Evolutionary conservation across 768 basidiomycete species (phyloP).

Genomic region (Kwoniella pini): DNA sequence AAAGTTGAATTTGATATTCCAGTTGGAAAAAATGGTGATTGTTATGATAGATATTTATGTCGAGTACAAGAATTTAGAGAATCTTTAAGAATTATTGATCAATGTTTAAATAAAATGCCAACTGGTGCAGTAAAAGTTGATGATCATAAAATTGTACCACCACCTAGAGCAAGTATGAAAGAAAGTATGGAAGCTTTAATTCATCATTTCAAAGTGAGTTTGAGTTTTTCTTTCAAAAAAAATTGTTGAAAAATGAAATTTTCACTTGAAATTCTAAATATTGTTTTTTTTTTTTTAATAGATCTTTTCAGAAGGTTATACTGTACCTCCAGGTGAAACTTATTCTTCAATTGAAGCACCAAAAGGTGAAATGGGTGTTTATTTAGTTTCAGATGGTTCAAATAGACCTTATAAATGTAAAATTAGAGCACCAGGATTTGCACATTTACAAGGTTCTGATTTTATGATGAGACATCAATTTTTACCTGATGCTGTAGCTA

Average conservation of each 20-base stretch:
- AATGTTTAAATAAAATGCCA: slow-evolving; percentile 98
- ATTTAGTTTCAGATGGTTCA: slow-evolving; percentile 93
- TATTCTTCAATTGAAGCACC: slow-evolving; percentile 98
- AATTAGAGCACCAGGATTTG: slow-evolving; percentile 95
- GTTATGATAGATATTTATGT: slow-evolving; percentile 96
- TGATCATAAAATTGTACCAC: slow-evolving; percentile 95
- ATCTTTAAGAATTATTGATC: slow-evolving; percentile 78
- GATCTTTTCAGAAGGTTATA: slow-evolving; percentile 96
- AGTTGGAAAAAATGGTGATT: slow-evolving; percentile 95
- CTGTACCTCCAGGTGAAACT: slow-evolving; percentile 85
- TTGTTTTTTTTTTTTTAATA: slow-evolving; percentile 46
- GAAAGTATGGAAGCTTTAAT: slow-evolving; percentile 98
- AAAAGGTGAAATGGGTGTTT: slow-evolving; percentile 98
- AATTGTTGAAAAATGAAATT: too few species aligned
- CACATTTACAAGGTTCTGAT: slow-evolving; percentile 91
- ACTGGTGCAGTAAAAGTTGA: slow-evolving; percentile 89
- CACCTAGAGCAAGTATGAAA: slow-evolving; percentile 97
- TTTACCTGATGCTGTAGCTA: slow-evolving; percentile 90
- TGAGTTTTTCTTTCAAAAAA: background rate
- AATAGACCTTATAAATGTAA: slow-evolving; percentile 96
- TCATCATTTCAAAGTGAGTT: slow-evolving; percentile 88
- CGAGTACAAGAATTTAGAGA: slow-evolving; percentile 99
- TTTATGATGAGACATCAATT: slow-evolving; percentile 76
- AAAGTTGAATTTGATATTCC: slow-evolving; percentile 98
- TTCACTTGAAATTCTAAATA: too few species aligned